phyloP scores from a whole-genome alignment of 345 rosid species.

The Acer campestre region DNA sequence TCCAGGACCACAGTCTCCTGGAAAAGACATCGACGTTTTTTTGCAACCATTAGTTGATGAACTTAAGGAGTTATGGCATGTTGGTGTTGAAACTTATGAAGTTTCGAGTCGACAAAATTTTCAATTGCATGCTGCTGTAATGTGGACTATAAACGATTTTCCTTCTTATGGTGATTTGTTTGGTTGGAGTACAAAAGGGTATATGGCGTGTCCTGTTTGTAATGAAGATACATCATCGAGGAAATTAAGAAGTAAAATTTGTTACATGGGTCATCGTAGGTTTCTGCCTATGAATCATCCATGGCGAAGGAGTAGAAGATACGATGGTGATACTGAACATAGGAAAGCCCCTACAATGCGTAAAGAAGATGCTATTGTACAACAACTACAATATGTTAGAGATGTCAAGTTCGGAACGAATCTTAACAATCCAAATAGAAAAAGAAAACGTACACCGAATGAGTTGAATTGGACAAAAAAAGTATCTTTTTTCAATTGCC shows the following conservation, averaged over 20 bases:
- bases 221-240: not conserved
- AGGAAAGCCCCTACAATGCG: too few species aligned
- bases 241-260: not conserved
- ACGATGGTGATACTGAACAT: too few species aligned
- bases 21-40: not conserved
- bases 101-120: not conserved
- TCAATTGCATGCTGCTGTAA: not conserved
- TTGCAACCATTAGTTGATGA: constrained; percentile 5
- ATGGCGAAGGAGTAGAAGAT: not conserved
- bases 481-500: not conserved
- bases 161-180: not conserved
- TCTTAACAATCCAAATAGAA: too few species aligned
- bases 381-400: too few species aligned
- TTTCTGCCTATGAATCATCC: not conserved
- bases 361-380: too few species aligned
- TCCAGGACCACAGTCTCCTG: not conserved
- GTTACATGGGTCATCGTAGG: not conserved
- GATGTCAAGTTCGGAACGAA: too few species aligned
- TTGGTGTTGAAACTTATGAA: constrained; percentile 14
- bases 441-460: not conserved
- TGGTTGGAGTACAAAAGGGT: constrained; percentile 6
- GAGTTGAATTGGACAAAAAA: not conserved
- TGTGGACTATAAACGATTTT: constrained; percentile 20
- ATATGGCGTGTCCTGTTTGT: not conserved
- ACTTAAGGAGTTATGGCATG: constrained; percentile 10